Conservation (phyloP, 768 basidiomycete species). For the Exidia glandulosa region DNA sequence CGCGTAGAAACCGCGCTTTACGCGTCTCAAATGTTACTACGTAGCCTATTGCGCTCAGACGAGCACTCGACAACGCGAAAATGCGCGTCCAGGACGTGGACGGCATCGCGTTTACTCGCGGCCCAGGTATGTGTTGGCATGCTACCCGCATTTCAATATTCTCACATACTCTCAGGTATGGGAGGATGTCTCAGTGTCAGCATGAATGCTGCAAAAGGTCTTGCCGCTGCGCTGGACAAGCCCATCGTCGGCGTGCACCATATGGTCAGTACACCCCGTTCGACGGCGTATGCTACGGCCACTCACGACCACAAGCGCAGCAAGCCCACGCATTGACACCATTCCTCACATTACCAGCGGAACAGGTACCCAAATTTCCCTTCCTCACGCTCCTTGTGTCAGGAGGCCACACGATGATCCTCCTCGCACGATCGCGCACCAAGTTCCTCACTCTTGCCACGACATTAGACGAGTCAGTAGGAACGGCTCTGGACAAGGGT, state of each 20-base stretch:
- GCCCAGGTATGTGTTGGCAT: slow-evolving; percentile 44
- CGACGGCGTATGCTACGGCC: neutral
- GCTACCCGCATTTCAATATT: neutral
- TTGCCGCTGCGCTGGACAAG: slow-evolving; percentile 67
- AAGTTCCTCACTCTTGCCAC: slow-evolving; percentile 63
- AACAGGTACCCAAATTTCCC: slow-evolving; percentile 49
- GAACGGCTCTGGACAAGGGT: slow-evolving; percentile 76
- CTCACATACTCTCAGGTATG: slow-evolving; percentile 39
- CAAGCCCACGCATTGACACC: slow-evolving; percentile 90
- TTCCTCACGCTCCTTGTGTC: slow-evolving; percentile 84
- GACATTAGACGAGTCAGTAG: slow-evolving; percentile 65
- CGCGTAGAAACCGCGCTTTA: neutral
- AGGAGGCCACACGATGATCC: slow-evolving; percentile 87
- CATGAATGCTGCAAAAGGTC: slow-evolving; percentile 71
- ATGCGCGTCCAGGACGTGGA: slow-evolving; percentile 55
- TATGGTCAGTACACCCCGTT: slow-evolving; percentile 48
- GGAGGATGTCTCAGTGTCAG: slow-evolving; percentile 70
- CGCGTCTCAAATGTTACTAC: neutral
- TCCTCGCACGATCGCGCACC: slow-evolving; percentile 51
- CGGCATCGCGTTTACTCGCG: slow-evolving; percentile 85
- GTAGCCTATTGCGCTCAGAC: slow-evolving; percentile 63
- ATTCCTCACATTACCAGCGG: slow-evolving; percentile 44
- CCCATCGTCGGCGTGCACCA: slow-evolving; percentile 89
- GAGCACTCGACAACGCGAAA: slow-evolving; percentile 56
- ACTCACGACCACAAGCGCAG: slow-evolving; percentile 27